A percentile compares a stretch with the other conserved stretches of the same genome.
phyloP scores from a whole-genome alignment of 2,329 filamentous ascomycete species.

The Claviceps pusilla region DNA sequence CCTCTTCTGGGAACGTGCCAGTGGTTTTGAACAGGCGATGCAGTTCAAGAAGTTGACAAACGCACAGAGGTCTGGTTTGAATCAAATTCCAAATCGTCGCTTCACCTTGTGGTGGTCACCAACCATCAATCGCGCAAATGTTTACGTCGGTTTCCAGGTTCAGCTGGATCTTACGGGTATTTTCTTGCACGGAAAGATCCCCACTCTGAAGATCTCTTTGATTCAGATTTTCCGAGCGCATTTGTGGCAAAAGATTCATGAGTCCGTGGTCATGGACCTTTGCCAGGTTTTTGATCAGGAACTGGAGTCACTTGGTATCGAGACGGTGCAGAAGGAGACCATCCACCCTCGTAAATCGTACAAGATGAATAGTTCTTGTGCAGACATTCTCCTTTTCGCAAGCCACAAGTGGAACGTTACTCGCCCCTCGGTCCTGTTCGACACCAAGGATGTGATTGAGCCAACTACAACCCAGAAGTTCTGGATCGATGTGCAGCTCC shows the following conservation, averaged over 20 bases:
- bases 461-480: constrained; percentile 96
- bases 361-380: constrained; percentile 99
- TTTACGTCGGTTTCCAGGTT: constrained; percentile 98
- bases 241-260: constrained; percentile 99
- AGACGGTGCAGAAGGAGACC: constrained; percentile 96
- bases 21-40: constrained; percentile 52
- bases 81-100: constrained; percentile 95
- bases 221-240: constrained; percentile 99
- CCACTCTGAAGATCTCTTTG: constrained; percentile 89
- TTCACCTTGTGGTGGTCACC: constrained; percentile 97
- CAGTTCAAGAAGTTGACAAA: constrained; percentile 99
- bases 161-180: constrained; percentile 96
- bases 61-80: constrained; percentile 87
- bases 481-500: constrained; percentile 92
- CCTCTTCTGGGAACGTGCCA: constrained; percentile 62
- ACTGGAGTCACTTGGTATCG: constrained; percentile 84
- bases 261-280: constrained; percentile 96
- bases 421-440: constrained; percentile 78
- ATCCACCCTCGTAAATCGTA: constrained; percentile 98
- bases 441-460: constrained; percentile 92
- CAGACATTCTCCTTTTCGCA: constrained; percentile 90
- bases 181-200: constrained; percentile 97
- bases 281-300: constrained; percentile 98
- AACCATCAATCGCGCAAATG: constrained; percentile 87
- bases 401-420: constrained; percentile 99